Evolutionary conservation across 768 basidiomycete genomes (phyloP), one percentile per base, ranked within the genome.

Genomic region (Suillus discolor): DNA sequence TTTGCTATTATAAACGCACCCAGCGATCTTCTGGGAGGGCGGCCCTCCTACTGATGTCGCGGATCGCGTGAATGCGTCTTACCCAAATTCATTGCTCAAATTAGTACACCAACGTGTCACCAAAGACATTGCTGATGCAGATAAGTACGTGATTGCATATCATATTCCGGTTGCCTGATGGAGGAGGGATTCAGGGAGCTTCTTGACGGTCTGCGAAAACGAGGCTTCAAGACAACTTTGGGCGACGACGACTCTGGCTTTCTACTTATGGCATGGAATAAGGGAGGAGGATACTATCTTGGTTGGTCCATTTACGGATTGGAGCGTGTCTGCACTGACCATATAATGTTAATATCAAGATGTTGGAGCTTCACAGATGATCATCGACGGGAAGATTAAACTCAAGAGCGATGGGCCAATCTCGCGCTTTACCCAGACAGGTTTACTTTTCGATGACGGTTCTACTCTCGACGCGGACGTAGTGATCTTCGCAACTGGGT

Each of bases 271-370:
- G 83, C 82, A 16, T 85, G 80, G 72, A 73, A 72, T 9, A 80
- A 79, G 51, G 85, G 77, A 0, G 89, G 89, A 31, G 89, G 91
- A 7, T 91, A 88, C 74, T 92, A 92, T 74, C 77, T 90, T 2
- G 89, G 90, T 85, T 65, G 31, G 78, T 65, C 6, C 16, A 53
- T 42, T 25, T 36, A 2, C 8, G 6, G 18, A 16, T 8, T 15
- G 18, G 15, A n/a, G 23, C 42, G 11, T 3, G 4, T 4, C 13
- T 41, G 8, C 44, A 8, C 23, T 38, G 20, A 60, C 34, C 61
- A 3, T 54, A 2, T 54, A 16, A 1, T 2, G 5, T 8, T 13
- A 8, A 12, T 11, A 36, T 44, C 60, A 82, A 51, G 82, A 82
- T 38, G 78, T 78, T 44, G 79, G 81, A 47, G 78, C 79, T 39